Evolutionary conservation across 2,329 filamentous ascomycete genomes (phyloP), one percentile per base, ranked within the genome.

Genomic region (Colletotrichum spaethianum): DNA sequence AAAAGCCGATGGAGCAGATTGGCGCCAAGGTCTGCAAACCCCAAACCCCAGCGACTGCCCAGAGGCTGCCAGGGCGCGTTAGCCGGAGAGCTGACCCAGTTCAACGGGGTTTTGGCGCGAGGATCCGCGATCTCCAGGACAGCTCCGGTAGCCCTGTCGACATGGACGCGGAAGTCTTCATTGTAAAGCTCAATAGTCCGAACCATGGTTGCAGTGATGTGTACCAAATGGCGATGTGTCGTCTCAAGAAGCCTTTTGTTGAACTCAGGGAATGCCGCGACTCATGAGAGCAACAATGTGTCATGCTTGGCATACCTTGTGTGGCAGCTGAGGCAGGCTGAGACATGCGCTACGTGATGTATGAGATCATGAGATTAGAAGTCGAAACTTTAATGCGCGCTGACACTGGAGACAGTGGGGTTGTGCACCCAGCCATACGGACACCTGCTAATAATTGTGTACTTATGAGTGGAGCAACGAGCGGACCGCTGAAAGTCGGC

Each of bases 41-140:
- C 69, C 5, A 72, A 52, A 18, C 72, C 63, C 72, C 72, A 73
- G 3, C 72, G 72, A 40, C 72, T 73, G 3, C 72, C 72, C 14
- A 68, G 40, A 14, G 72, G 72, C 16, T 72, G 72, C 72, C 72
- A 73, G 8, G 72, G 63, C 16, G 69, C 72, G 52, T 73, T 73
- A 16, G 53, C 55, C n/a, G 63, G 69, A 26, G 59, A 67, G 52
- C 63, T 72, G 28, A 73, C 8, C 72, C 72, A 73, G 63, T 73
- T 73, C 38, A 72, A 40, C n/a, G 59, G 61, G 14, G 8, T 42
- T n/a, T 52, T 36, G 12, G 44, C 28, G 31, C 12, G 31, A 44
- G 48, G 50, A 46, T 73, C 67, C 28, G 44, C 38, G 23, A 71
- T 73, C 26, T 59, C 71, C 52, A 71, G 31, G 48, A 73, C 38